These are phyloP conservation scores for Yamadazyma friedrichii DNA, from an alignment of 1,139 yeast genomes.

Conservation along the genomic window DNA sequence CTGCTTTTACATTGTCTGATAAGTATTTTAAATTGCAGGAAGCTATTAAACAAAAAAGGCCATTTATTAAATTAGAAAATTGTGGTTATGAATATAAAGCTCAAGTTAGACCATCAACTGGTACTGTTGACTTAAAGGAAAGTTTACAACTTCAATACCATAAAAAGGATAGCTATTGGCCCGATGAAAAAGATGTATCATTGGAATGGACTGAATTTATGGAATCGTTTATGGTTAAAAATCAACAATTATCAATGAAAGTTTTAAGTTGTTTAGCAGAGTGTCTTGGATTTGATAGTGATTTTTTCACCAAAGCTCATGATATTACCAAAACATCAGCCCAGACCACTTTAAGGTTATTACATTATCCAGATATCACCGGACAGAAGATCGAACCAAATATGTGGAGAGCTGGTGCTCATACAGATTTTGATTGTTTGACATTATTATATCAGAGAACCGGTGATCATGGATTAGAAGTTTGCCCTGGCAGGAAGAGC, in stretches of 20 bases:
- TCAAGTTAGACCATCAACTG: conserved; percentile 29
- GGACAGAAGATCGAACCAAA: conserved; percentile 17
- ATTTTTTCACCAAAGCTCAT: conserved; percentile 23
- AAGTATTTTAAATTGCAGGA: conserved; percentile 18
- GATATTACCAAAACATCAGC: conserved; percentile 21
- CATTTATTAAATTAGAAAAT: conserved; percentile 20
- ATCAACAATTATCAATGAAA: conserved; percentile 19
- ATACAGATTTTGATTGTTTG: conserved; percentile 28
- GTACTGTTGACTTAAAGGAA: conserved; percentile 27
- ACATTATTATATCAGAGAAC: conserved; percentile 27
- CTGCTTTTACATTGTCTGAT: conserved; percentile 16
- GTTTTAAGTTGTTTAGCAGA: conserved; percentile 20
- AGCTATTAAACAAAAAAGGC: conserved; percentile 16
- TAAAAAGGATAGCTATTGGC: conserved; percentile 24
- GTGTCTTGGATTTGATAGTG: conserved; percentile 20
- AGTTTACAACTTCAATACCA: conserved; percentile 28
- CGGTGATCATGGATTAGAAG: conserved; percentile 29
- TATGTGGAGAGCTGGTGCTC: conserved; percentile 30
- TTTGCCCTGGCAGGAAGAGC: conserved; percentile 29
- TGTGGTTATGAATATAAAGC: conserved; percentile 26
- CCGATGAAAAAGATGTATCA: conserved; percentile 21
- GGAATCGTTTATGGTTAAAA: conserved; percentile 13
- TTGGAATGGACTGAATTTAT: conserved; percentile 22
- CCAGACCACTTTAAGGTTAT: conserved; percentile 25
- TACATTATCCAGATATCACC: conserved; percentile 24